Conservation (phyloP, 2,329 filamentous ascomycete species). For the Colletotrichum cordylinicola region DNA sequence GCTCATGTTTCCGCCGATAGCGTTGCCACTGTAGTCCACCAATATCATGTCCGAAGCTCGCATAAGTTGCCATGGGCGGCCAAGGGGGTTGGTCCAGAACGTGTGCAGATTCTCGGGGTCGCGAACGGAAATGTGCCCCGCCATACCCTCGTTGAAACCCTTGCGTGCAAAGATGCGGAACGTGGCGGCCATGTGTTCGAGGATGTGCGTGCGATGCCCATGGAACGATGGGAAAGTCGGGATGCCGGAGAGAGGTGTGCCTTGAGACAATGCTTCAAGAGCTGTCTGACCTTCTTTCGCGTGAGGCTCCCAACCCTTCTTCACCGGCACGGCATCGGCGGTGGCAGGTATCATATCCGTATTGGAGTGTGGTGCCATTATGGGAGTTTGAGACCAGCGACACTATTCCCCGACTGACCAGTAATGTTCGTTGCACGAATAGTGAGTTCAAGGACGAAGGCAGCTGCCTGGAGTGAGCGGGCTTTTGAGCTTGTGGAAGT, state of each 20-base stretch:
- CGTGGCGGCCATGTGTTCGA: slow-evolving; percentile 66
- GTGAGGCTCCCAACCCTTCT: neutral
- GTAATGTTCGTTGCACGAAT: neutral
- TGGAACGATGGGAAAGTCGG: slow-evolving; percentile 21
- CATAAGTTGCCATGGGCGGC: slow-evolving; percentile 66
- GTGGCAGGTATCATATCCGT: neutral
- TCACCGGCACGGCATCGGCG: accelerated
- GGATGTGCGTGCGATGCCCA: slow-evolving; percentile 54
- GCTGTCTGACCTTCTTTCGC: neutral
- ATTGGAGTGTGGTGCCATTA: neutral
- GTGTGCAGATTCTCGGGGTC: slow-evolving; percentile 63
- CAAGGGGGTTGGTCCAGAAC: slow-evolving; percentile 69
- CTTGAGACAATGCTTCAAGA: neutral
- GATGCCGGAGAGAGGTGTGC: neutral
- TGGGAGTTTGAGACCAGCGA: neutral
- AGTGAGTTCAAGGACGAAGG: neutral
- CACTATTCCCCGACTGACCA: neutral
- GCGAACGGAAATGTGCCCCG: slow-evolving; percentile 67
- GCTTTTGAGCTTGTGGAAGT: neutral
- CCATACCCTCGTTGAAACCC: slow-evolving; percentile 65
- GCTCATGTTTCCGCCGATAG: slow-evolving; percentile 35
- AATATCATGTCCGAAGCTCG: slow-evolving; percentile 71
- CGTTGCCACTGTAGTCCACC: slow-evolving; percentile 67
- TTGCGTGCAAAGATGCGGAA: slow-evolving; percentile 63
- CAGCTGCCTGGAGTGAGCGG: neutral